These are phyloP conservation scores for Penicillium chermesinum DNA, from an alignment of 495 filamentous ascomycete species.

Conservation along the genomic window DNA sequence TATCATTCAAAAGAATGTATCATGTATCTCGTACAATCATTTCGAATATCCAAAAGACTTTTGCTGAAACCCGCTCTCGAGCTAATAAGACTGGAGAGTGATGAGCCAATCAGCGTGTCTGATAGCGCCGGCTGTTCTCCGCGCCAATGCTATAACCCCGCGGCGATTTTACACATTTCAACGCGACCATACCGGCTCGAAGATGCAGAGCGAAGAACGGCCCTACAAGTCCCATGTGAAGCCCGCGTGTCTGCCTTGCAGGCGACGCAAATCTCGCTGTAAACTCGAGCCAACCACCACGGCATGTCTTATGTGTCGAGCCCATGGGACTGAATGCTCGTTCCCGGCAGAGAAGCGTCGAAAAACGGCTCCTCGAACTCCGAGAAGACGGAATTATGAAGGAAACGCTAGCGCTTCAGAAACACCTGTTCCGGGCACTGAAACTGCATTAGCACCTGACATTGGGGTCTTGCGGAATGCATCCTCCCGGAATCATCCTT, in stretches of 20 bases:
- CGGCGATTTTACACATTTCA: not conserved
- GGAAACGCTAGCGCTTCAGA: not conserved
- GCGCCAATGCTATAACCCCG: not conserved
- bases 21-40: too few relatives aligned
- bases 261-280: slow-evolving; percentile 23
- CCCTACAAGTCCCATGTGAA: slow-evolving; percentile 20
- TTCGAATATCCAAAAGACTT: too few relatives aligned
- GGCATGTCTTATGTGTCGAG: slow-evolving; percentile 19
- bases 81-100: too few relatives aligned
- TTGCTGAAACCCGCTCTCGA: too few relatives aligned
- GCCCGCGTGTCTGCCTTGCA: slow-evolving; percentile 21
- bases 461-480: not conserved
- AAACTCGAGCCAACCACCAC: slow-evolving; percentile 6
- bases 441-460: not conserved
- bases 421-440: not conserved
- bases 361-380: not conserved
- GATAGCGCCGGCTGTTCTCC: too few relatives aligned
- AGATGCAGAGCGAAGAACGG: not conserved
- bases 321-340: slow-evolving; percentile 20
- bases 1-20: too few relatives aligned
- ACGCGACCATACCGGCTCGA: not conserved
- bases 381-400: not conserved
- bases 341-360: slow-evolving; percentile 10
- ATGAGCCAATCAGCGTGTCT: too few relatives aligned
- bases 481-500: not conserved